These are phyloP conservation scores for Anacardium occidentale DNA, from an alignment of 345 rosid genomes.

Conservation along the genomic window DNA sequence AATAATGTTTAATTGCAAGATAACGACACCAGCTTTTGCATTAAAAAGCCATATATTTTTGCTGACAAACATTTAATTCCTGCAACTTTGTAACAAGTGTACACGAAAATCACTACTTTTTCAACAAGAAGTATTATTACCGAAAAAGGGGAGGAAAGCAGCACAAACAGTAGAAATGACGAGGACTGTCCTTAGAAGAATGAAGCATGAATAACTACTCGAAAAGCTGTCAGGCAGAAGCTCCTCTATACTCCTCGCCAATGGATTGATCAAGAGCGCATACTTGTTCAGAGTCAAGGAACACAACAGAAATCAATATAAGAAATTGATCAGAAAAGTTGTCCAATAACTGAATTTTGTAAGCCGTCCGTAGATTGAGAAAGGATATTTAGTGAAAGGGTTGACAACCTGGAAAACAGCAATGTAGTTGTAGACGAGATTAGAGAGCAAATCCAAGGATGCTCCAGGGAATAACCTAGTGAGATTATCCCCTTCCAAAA, in stretches of 20 bases:
- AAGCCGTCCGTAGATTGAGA: slow-evolving; percentile 7
- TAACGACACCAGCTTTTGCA: neutral
- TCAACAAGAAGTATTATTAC: slow-evolving; percentile 33
- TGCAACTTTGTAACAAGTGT: neutral
- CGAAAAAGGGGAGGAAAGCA: slow-evolving; percentile 90
- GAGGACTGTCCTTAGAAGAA: slow-evolving; percentile 66
- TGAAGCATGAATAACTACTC: slow-evolving; percentile 53
- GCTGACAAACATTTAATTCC: too few relatives aligned
- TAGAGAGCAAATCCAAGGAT: slow-evolving; percentile 51
- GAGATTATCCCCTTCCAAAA: slow-evolving; percentile 91
- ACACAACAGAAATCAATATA: neutral
- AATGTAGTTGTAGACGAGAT: slow-evolving; percentile 17
- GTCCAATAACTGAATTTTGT: neutral
- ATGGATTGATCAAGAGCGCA: slow-evolving; percentile 79
- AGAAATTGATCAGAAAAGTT: neutral
- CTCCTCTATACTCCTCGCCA: slow-evolving; percentile 91
- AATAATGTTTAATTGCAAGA: neutral
- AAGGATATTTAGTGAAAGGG: slow-evolving; percentile 94
- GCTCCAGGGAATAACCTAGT: slow-evolving; percentile 76
- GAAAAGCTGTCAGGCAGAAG: slow-evolving; percentile 57
- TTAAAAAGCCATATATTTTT: too few relatives aligned
- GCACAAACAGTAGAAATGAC: slow-evolving; percentile 75
- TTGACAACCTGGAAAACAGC: slow-evolving; percentile 59
- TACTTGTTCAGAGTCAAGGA: slow-evolving; percentile 48
- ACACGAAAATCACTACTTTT: neutral